Conservation (phyloP, 148 eudicot species). For the Limonium bicolor region DNA sequence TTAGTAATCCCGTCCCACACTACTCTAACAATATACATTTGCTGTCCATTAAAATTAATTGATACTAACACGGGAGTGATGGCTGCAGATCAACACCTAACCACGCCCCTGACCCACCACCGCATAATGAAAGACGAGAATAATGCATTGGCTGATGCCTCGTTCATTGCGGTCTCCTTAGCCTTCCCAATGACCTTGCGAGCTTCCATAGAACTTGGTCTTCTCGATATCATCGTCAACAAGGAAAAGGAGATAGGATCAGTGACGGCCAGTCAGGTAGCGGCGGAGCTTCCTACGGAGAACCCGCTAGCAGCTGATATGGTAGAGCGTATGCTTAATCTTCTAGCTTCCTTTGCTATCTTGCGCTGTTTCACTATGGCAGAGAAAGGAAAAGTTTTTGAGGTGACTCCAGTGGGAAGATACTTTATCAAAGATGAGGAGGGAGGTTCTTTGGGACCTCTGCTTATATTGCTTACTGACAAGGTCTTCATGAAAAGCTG, state of each 20-base stretch:
- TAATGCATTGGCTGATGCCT: constrained; percentile 1
- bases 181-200: constrained; percentile 11
- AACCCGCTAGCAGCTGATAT: constrained; percentile 17
- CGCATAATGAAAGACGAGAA: neutral
- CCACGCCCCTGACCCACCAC: no score
- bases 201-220: constrained; percentile 11
- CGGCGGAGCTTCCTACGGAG: constrained; percentile 2
- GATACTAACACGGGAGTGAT: no score
- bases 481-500: constrained; percentile 21
- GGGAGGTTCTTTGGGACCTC: constrained; percentile 18
- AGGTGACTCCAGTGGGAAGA: constrained; percentile 11
- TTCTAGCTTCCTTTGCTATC: no score
- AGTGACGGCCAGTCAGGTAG: constrained; percentile 16
- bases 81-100: no score
- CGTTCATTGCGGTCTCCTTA: neutral
- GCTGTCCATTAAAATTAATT: no score
- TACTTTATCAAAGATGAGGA: constrained; percentile 18
- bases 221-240: constrained; percentile 18
- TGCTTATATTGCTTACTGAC: constrained; percentile 18
- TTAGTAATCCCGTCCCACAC: no score
- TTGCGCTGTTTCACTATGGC: neutral
- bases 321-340: constrained; percentile 28
- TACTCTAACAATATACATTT: no score
- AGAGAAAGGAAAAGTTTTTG: constrained; percentile 6
- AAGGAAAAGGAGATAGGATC: no score